These are phyloP conservation scores for Trichoderma sp. DNA, from an alignment of 2,329 filamentous ascomycete species.

Conservation along the genomic window DNA sequence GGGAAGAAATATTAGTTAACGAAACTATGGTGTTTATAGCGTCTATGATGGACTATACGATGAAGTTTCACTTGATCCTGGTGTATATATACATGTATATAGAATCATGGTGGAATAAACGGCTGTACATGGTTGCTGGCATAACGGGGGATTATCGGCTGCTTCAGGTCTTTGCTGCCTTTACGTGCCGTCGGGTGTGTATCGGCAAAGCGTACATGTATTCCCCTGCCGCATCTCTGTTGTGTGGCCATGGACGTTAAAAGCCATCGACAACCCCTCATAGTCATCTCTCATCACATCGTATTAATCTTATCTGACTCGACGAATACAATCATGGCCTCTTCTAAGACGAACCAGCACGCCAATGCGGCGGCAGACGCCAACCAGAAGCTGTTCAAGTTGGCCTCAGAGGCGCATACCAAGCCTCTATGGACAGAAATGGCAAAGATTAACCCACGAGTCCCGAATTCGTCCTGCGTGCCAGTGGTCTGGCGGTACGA, in stretches of 20 bases:
- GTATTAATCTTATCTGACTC: not conserved
- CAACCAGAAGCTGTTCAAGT: not conserved
- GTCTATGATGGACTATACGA: no score
- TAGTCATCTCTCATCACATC: not conserved
- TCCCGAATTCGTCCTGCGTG: not conserved
- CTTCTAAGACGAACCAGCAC: not conserved
- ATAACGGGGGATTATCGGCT: no score
- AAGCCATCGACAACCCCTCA: not conserved
- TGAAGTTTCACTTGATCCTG: no score
- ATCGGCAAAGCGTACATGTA: not conserved
- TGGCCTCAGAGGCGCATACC: not conserved
- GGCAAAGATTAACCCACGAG: not conserved
- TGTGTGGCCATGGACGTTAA: not conserved
- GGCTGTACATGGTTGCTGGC: no score
- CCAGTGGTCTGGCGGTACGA: not conserved
- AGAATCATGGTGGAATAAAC: no score
- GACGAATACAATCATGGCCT: not conserved
- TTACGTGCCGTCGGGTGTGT: not conserved
- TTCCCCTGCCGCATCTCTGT: not conserved
- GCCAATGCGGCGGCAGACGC: not conserved
- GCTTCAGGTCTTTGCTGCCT: no score
- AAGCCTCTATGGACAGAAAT: not conserved
- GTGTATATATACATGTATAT: no score
- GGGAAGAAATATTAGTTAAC: no score
- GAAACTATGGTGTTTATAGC: no score